These are phyloP conservation scores for Pulicaria dysenterica DNA, from an alignment of 129 eudicot species.

Conservation along the genomic window DNA sequence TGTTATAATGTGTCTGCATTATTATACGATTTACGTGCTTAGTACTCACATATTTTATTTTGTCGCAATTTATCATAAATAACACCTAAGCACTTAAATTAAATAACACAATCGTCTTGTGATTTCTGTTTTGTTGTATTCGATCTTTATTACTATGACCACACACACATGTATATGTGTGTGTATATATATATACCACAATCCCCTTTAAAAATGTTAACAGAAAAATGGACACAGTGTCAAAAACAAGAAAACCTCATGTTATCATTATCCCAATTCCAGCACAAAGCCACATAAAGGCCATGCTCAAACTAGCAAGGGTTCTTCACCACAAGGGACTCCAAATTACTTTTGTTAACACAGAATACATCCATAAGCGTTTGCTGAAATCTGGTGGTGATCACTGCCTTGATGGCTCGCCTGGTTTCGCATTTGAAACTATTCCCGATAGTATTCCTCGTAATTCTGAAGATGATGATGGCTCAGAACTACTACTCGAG, in stretches of 20 bases:
- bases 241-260: constrained; percentile 8
- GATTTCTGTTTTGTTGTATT: too few species aligned
- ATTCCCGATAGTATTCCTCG: constrained; percentile 60
- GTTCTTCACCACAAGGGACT: constrained; percentile 25
- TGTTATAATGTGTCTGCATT: too few species aligned
- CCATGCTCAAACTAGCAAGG: constrained; percentile 32
- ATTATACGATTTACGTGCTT: too few species aligned
- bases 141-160: too few species aligned
- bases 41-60: too few species aligned
- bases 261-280: constrained; percentile 4
- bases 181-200: not conserved
- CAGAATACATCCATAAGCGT: constrained; percentile 44
- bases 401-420: constrained; percentile 39
- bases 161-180: too few species aligned
- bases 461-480: not conserved
- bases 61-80: too few species aligned
- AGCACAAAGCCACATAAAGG: constrained; percentile 28
- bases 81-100: too few species aligned
- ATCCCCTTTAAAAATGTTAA: not conserved
- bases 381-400: constrained; percentile 54
- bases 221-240: not conserved
- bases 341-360: constrained; percentile 30
- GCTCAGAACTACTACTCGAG: not conserved
- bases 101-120: too few species aligned
- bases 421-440: constrained; percentile 52